A percentile compares a stretch with the other conserved stretches of the same genome.
Conservation (phyloP, 768 basidiomycete species). For the Neoboletus magnificus region DNA sequence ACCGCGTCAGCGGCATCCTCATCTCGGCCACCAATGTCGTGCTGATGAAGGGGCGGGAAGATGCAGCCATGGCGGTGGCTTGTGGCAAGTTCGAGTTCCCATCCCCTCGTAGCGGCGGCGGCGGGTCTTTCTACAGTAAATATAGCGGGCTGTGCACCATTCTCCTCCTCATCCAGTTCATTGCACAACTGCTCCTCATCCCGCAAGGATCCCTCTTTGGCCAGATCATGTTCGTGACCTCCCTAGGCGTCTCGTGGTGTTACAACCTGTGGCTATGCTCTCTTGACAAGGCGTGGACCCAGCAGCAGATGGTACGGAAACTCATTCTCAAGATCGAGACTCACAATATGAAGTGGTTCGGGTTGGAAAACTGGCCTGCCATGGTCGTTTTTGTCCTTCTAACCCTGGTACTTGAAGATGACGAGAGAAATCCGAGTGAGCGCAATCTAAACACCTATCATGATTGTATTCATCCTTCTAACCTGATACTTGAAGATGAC, state of each 20-base stretch:
- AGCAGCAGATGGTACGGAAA: slow-evolving; percentile 8
- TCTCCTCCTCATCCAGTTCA: slow-evolving; percentile 28
- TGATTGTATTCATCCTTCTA: slow-evolving; percentile 8
- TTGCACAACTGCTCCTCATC: slow-evolving; percentile 24
- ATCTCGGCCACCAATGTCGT: slow-evolving; percentile 2
- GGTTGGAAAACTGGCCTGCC: slow-evolving; percentile 7
- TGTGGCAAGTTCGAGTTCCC: slow-evolving; percentile 5
- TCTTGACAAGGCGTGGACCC: slow-evolving; percentile 28
- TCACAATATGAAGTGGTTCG: background rate
- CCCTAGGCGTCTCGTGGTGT: slow-evolving; percentile 28
- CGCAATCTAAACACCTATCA: background rate
- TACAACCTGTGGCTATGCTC: slow-evolving; percentile 31
- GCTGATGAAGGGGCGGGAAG: slow-evolving; percentile 8
- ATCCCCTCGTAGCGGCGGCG: background rate
- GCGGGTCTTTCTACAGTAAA: background rate
- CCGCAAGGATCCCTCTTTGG: slow-evolving; percentile 11
- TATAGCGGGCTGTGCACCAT: slow-evolving; percentile 25
- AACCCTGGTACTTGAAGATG: slow-evolving; percentile 4
- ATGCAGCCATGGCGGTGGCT: slow-evolving; percentile 11
- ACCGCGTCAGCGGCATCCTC: slow-evolving; percentile 4
- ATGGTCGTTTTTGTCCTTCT: slow-evolving; percentile 12
- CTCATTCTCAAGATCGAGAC: background rate
- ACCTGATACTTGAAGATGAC: slow-evolving; percentile 5
- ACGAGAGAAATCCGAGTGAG: background rate
- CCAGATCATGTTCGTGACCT: slow-evolving; percentile 13